Conservation (phyloP, 2,329 filamentous ascomycete species). For the Diplodia mutila region DNA sequence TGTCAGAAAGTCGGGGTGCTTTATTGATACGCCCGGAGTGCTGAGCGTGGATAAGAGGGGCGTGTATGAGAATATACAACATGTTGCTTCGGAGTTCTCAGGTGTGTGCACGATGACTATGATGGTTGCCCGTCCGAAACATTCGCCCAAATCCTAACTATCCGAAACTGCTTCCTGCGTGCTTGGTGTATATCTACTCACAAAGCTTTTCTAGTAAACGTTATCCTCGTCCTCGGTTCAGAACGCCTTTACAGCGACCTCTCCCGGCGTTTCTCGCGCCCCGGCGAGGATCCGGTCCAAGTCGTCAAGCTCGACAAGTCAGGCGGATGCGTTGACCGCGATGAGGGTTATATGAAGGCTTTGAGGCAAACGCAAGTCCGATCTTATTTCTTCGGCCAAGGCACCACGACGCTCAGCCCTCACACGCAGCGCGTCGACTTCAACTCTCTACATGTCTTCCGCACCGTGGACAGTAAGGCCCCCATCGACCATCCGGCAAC, state of each 20-base stretch:
- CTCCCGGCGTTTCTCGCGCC: slow-evolving; percentile 63
- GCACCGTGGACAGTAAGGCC: slow-evolving; percentile 62
- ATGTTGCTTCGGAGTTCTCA: slow-evolving; percentile 73
- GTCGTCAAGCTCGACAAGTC: slow-evolving; percentile 83
- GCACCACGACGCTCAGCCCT: slow-evolving; percentile 75
- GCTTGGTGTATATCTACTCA: slow-evolving; percentile 1
- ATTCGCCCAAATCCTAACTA: neutral
- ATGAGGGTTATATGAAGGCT: slow-evolving; percentile 73
- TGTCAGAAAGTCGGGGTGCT: slow-evolving; percentile 73
- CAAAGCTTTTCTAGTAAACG: slow-evolving; percentile 61
- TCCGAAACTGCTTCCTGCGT: neutral
- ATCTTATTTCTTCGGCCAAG: slow-evolving; percentile 92
- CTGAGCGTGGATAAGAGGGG: slow-evolving; percentile 65
- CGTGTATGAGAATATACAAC: slow-evolving; percentile 76
- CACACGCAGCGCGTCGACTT: slow-evolving; percentile 86
- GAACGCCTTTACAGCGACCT: slow-evolving; percentile 77
- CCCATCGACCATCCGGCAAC: neutral
- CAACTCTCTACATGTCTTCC: slow-evolving; percentile 73
- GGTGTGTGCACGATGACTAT: slow-evolving; percentile 49
- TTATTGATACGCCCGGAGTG: slow-evolving; percentile 81
- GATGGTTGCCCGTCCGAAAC: neutral
- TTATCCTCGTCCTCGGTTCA: slow-evolving; percentile 81
- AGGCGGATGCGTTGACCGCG: slow-evolving; percentile 79
- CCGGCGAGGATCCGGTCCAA: slow-evolving; percentile 67
- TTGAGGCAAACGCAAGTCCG: slow-evolving; percentile 76